Evolutionary conservation across 345 rosid genomes (phyloP).

Genomic region (Microthlaspi erraticum): DNA sequence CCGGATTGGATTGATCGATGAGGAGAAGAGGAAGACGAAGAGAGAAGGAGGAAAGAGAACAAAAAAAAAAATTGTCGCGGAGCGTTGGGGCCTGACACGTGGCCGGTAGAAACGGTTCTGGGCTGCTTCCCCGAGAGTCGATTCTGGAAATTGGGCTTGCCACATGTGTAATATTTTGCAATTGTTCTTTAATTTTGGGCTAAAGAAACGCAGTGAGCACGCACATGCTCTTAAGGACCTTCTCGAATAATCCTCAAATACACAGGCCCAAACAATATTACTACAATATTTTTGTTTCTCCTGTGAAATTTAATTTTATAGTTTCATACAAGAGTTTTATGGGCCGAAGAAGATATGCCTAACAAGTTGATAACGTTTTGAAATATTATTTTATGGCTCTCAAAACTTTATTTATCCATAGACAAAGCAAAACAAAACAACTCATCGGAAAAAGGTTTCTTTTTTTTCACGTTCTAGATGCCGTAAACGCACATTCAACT

Average conservation of each 20-base stretch:
- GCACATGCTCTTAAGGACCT: neutral
- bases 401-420: neutral
- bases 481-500: constrained; percentile 29
- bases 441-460: neutral
- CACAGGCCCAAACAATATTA: neutral
- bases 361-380: neutral
- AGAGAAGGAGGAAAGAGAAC: too few relatives aligned
- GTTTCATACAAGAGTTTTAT: neutral
- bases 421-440: neutral
- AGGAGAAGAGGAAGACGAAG: too few relatives aligned
- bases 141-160: too few relatives aligned
- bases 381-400: neutral
- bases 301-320: neutral
- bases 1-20: too few relatives aligned
- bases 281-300: neutral
- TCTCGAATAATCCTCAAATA: neutral
- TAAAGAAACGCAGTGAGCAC: too few relatives aligned
- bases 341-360: neutral
- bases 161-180: too few relatives aligned
- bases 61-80: too few relatives aligned
- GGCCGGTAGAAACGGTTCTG: too few relatives aligned
- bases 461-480: constrained; percentile 1
- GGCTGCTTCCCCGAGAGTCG: too few relatives aligned
- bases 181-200: too few relatives aligned
- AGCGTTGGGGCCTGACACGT: too few relatives aligned